Evolutionary conservation across 495 filamentous ascomycete species (phyloP).

Genomic region (Pseudotulostoma volvatum): DNA sequence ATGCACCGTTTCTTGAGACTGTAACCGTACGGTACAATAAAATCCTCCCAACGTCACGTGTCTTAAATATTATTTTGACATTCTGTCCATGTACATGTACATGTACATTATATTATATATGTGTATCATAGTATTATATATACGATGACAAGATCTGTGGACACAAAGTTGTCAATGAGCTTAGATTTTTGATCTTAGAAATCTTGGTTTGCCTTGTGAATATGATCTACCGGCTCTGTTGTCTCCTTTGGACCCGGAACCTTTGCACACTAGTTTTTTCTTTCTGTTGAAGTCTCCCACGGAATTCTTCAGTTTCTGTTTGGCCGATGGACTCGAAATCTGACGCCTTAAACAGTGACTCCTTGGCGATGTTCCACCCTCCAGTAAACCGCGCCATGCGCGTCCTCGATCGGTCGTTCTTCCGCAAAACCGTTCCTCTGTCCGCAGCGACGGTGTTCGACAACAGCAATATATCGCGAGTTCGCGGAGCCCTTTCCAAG

Average conservation of each 20-base stretch:
- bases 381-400: slow-evolving; percentile 69
- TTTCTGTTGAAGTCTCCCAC: no score
- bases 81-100: background rate
- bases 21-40: no score
- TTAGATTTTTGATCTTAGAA: slow-evolving; percentile 1
- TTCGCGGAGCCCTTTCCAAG: slow-evolving; percentile 40
- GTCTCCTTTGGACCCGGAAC: no score
- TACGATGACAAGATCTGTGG: no score
- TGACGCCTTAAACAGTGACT: slow-evolving; percentile 12
- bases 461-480: slow-evolving; percentile 47
- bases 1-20: no score
- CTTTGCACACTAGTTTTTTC: no score
- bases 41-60: no score
- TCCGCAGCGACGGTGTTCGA: slow-evolving; percentile 68
- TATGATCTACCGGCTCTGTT: background rate
- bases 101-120: no score
- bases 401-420: slow-evolving; percentile 66
- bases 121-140: no score
- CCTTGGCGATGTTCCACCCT: slow-evolving; percentile 51
- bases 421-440: slow-evolving; percentile 54
- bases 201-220: background rate
- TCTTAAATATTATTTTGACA: no score
- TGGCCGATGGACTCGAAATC: slow-evolving; percentile 14
- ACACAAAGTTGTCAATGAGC: no score
- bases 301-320: slow-evolving; percentile 3